Conservation (phyloP, 768 basidiomycete species). For the Psilocybe azurescens region DNA sequence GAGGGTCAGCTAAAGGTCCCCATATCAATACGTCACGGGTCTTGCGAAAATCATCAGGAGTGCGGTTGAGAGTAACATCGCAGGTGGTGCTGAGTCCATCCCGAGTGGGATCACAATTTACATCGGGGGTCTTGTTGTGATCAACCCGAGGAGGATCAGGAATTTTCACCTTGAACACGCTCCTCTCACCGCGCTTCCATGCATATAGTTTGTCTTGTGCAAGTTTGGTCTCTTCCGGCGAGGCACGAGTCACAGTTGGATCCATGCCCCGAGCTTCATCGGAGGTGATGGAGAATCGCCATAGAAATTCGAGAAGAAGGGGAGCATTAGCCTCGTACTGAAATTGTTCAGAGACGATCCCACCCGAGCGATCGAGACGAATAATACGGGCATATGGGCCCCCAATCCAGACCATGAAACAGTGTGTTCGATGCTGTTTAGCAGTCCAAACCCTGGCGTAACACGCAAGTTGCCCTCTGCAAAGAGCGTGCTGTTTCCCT, state of each 20-base stretch:
- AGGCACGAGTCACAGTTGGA: conserved; percentile 24
- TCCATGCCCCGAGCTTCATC: conserved; percentile 30
- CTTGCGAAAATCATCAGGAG: neutral
- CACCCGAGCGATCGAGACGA: conserved; percentile 37
- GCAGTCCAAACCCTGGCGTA: conserved; percentile 25
- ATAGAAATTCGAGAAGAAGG: conserved; percentile 33
- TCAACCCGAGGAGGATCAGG: conserved; percentile 13
- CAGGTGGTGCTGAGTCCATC: no score
- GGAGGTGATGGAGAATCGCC: conserved; percentile 26
- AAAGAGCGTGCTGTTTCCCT: neutral
- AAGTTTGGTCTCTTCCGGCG: conserved; percentile 5
- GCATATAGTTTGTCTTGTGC: conserved; percentile 12
- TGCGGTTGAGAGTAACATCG: no score
- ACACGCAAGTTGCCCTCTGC: conserved; percentile 28
- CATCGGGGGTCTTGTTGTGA: neutral
- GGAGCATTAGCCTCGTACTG: conserved; percentile 22
- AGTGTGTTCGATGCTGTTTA: conserved; percentile 32
- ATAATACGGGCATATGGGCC: conserved; percentile 32
- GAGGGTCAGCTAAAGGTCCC: conserved; percentile 15
- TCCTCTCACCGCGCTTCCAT: conserved; percentile 1
- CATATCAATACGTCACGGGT: conserved; percentile 22
- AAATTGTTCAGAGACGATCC: conserved; percentile 33
- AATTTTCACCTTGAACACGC: neutral
- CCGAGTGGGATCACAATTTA: no score
- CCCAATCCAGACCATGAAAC: conserved; percentile 32